Evolutionary conservation across 495 filamentous ascomycete genomes (phyloP).

Genomic region (Hamigera avellanea): DNA sequence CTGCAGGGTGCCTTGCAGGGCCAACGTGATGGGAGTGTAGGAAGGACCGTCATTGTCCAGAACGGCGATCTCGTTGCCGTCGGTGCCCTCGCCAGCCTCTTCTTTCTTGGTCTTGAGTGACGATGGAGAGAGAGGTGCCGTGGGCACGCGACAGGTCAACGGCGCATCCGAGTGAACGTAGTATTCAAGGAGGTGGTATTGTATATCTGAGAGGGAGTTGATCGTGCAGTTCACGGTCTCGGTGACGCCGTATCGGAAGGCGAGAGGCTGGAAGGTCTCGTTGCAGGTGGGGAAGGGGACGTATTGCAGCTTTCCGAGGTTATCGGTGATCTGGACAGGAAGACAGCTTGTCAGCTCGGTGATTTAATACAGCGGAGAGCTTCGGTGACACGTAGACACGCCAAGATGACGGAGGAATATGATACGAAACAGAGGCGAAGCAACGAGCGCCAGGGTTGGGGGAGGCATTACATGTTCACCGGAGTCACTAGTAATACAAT

Average conservation of each 20-base stretch:
- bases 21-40: constrained; percentile 65
- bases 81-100: constrained; percentile 5
- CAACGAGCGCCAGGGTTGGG: too few species aligned
- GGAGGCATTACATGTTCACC: constrained; percentile 48
- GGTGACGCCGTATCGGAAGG: constrained; percentile 69
- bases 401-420: too few species aligned
- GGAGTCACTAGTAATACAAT: constrained; percentile 29
- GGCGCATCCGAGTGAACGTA: constrained; percentile 96
- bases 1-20: constrained; percentile 80
- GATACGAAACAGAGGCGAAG: too few species aligned
- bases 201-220: constrained; percentile 66
- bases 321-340: constrained; percentile 57
- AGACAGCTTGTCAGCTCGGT: constrained; percentile 8
- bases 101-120: background rate
- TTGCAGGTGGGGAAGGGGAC: constrained; percentile 87
- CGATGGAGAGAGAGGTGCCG: constrained; percentile 42
- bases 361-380: background rate
- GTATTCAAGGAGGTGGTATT: constrained; percentile 97
- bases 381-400: too few species aligned
- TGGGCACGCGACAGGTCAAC: constrained; percentile 81
- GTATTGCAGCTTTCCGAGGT: constrained; percentile 76
- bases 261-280: constrained; percentile 72
- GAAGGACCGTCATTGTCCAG: constrained; percentile 28
- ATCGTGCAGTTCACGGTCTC: constrained; percentile 88
- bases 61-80: constrained; percentile 16